These are phyloP conservation scores for Ceratobasidium sp. DNA, from an alignment of 1,284 basidiomycete genomes.

Conservation along the genomic window DNA sequence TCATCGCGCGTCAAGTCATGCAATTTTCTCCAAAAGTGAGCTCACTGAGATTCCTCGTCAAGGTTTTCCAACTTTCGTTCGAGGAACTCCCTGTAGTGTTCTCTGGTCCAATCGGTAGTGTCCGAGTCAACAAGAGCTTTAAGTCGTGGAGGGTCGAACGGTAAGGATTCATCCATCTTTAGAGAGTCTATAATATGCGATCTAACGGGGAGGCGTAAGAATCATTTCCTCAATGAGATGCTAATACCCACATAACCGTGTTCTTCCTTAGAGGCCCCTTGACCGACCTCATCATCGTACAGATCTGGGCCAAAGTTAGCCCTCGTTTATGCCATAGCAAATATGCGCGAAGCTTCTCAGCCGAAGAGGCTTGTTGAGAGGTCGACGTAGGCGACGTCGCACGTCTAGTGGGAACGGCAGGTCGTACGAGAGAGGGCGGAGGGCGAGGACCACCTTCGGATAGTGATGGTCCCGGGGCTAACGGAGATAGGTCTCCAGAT, in stretches of 20 bases:
- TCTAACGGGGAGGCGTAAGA: not conserved
- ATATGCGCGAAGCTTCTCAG: conserved; percentile 22
- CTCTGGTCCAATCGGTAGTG: not conserved
- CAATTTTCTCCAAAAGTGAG: too few relatives aligned
- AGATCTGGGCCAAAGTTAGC: conserved; percentile 27
- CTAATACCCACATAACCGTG: conserved; percentile 20
- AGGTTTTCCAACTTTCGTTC: conserved; percentile 13
- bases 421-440: not conserved
- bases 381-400: not conserved
- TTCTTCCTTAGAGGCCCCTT: not conserved
- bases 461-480: not conserved
- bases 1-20: too few relatives aligned
- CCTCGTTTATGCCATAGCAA: conserved; percentile 35
- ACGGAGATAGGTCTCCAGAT: not conserved
- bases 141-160: not conserved
- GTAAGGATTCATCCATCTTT: not conserved
- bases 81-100: conserved; percentile 18
- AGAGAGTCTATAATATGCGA: conserved; percentile 6
- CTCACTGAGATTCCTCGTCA: not conserved
- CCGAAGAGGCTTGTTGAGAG: not conserved
- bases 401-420: not conserved
- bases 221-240: not conserved
- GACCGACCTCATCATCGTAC: conserved; percentile 11
- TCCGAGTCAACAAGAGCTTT: conserved; percentile 13
- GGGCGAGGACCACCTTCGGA: not conserved